These are phyloP conservation scores for Asterionellopsis glacialis DNA, from an alignment of 108 stramenopile species.

Conservation along the genomic window DNA sequence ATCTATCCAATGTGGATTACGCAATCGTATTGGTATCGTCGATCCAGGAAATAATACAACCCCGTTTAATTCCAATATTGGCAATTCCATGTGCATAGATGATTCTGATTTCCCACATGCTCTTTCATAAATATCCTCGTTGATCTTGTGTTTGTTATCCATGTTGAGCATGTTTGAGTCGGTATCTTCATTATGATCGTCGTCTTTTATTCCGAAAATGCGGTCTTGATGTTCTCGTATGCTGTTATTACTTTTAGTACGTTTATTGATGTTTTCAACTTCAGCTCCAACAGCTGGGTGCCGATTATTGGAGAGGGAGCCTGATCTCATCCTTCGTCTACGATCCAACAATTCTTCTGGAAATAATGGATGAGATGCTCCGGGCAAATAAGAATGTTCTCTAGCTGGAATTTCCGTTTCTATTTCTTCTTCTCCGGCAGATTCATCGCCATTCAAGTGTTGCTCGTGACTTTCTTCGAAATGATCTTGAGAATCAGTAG, in stretches of 20 bases:
- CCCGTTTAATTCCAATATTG: constrained; percentile 66
- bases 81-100: constrained; percentile 4
- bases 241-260: too few species aligned
- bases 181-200: background rate
- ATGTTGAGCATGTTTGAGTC: background rate
- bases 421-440: too few species aligned
- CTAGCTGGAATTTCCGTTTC: background rate
- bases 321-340: too few species aligned
- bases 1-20: constrained; percentile 47
- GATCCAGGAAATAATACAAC: constrained; percentile 72
- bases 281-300: too few species aligned
- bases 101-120: background rate
- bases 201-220: background rate
- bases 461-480: too few species aligned
- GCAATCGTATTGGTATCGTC: constrained; percentile 53
- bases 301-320: too few species aligned
- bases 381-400: constrained; percentile 1
- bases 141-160: too few species aligned
- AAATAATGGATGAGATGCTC: constrained; percentile 2
- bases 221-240: too few species aligned
- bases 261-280: too few species aligned
- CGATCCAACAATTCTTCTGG: background rate
- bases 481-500: too few species aligned
- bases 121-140: background rate
- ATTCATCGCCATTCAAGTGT: too few species aligned